phyloP scores from a whole-genome alignment of 108 stramenopile genomes.

The Skeletonema potamos region DNA sequence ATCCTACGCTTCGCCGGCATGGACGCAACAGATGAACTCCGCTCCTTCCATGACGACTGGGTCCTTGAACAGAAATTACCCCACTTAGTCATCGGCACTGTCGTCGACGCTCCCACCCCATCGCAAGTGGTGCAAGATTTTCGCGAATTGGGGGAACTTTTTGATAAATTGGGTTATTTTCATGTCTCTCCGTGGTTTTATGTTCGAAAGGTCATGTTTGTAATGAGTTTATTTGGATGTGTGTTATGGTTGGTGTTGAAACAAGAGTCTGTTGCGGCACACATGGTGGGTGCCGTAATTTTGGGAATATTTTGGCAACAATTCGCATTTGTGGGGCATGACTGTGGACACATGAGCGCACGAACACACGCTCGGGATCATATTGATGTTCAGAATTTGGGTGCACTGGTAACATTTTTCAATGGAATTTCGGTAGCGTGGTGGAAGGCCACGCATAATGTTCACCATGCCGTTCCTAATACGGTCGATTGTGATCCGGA shows the following conservation, averaged over 20 bases:
- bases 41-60: conserved; percentile 63
- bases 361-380: conserved; percentile 56
- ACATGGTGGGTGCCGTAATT: conserved; percentile 21
- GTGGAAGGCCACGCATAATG: conserved; percentile 94
- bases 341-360: conserved; percentile 85
- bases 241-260: conserved; percentile 29
- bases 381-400: conserved; percentile 53
- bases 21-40: conserved; percentile 75
- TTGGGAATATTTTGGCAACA: conserved; percentile 90
- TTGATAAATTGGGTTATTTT: conserved; percentile 45
- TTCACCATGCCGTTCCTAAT: conserved; percentile 91
- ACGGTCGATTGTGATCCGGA: conserved; percentile 90
- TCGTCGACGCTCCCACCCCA: conserved; percentile 39
- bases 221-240: conserved; percentile 23
- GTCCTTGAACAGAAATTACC: conserved; percentile 55
- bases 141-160: conserved; percentile 51
- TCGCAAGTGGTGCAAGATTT: conserved; percentile 55
- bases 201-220: conserved; percentile 21
- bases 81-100: conserved; percentile 56
- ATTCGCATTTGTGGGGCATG: conserved; percentile 90
- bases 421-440: conserved; percentile 84
- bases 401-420: conserved; percentile 54
- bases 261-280: conserved; percentile 9
- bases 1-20: conserved; percentile 65
- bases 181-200: conserved; percentile 40